A percentile compares a stretch with the other conserved stretches of the same genome.
Evolutionary conservation across 257 asterid genomes (phyloP).

Genomic region (Gardenia jasminoides): DNA sequence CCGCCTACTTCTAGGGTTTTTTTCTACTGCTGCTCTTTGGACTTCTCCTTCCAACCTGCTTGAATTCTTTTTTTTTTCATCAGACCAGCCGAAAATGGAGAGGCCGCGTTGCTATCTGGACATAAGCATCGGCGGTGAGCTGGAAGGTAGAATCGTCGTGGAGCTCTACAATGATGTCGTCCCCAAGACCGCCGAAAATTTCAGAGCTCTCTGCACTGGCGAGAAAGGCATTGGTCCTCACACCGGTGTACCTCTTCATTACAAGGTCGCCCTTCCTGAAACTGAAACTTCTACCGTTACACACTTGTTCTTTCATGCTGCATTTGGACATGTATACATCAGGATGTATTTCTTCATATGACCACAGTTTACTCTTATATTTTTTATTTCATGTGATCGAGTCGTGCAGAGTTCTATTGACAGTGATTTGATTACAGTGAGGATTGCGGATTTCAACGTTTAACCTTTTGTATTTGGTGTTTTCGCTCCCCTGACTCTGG

Average conservation of each 20-base stretch:
- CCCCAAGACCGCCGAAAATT: slow-evolving; percentile 92
- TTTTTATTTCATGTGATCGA: neutral
- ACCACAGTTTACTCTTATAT: too few relatives aligned
- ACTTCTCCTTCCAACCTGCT: neutral
- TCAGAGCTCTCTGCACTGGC: slow-evolving; percentile 96
- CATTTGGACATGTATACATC: neutral
- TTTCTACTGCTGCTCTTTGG: neutral
- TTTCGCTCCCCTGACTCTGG: neutral
- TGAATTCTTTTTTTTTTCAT: neutral
- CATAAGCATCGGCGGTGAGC: slow-evolving; percentile 79
- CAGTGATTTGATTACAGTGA: neutral
- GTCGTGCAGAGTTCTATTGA: neutral
- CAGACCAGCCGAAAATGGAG: slow-evolving; percentile 21
- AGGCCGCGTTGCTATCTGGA: slow-evolving; percentile 75
- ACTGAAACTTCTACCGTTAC: neutral
- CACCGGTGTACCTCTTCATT: slow-evolving; percentile 87
- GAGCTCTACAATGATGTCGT: slow-evolving; percentile 79
- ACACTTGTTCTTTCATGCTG: neutral
- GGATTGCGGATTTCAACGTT: neutral
- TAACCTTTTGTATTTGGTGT: neutral
- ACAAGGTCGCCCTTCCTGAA: slow-evolving; percentile 46
- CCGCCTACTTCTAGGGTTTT: slow-evolving; percentile 44
- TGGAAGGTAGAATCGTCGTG: slow-evolving; percentile 82
- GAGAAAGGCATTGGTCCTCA: slow-evolving; percentile 89
- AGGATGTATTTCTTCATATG: neutral